A percentile compares a stretch with the other conserved stretches of the same genome.
phyloP scores from a whole-genome alignment of 768 basidiomycete genomes.

The Tulasnella sp. region DNA sequence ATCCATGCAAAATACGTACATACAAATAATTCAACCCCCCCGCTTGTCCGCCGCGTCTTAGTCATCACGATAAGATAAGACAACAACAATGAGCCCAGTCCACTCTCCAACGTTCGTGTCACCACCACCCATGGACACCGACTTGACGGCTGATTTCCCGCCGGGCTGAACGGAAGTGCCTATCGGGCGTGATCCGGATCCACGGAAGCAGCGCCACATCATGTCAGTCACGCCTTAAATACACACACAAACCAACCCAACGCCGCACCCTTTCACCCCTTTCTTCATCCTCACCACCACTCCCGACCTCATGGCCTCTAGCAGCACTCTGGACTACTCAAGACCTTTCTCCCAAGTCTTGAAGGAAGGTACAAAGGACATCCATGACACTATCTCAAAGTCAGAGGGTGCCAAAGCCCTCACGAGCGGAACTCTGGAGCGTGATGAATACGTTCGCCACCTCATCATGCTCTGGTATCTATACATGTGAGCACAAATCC shows the following conservation, averaged over 20 bases:
- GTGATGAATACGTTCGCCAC: constrained; percentile 64
- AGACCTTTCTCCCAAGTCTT: constrained; percentile 43
- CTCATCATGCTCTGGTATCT: constrained; percentile 77
- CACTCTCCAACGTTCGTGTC: neutral
- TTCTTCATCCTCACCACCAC: constrained; percentile 35
- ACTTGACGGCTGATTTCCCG: too few relatives aligned
- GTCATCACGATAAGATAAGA: neutral
- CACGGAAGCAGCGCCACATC: neutral
- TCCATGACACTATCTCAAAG: constrained; percentile 58
- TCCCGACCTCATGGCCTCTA: constrained; percentile 44
- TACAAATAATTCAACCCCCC: neutral
- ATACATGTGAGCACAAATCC: constrained; percentile 55
- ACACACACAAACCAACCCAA: neutral
- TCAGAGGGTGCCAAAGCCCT: constrained; percentile 57
- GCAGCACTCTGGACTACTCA: constrained; percentile 34
- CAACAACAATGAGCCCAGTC: neutral
- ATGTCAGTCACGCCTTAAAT: neutral
- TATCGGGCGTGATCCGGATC: too few relatives aligned
- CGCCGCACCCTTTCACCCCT: neutral
- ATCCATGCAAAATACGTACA: neutral
- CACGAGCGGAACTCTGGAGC: constrained; percentile 54
- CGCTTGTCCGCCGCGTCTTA: too few relatives aligned
- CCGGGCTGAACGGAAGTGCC: too few relatives aligned
- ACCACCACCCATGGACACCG: neutral
- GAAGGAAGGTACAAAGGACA: constrained; percentile 42